Base-by-base conservation (phyloP, 108 stramenopile genomes). In the Cylindrotheca closterium region DNA sequence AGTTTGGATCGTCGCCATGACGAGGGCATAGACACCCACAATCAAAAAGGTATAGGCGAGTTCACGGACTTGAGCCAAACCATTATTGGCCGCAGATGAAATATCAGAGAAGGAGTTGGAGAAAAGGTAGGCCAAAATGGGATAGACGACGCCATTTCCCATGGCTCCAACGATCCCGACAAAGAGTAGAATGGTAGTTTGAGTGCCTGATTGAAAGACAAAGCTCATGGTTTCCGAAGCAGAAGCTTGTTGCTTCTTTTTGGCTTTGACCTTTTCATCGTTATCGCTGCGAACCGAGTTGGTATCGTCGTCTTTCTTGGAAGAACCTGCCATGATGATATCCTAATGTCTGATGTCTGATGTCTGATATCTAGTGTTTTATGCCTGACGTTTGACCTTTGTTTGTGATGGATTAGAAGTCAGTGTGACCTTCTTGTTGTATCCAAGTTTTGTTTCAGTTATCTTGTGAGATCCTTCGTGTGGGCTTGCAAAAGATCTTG, bases 61-160 rank as follows among this genome's bases (percentile, higher is more conserved):
- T 15, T 61, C 32, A 15, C 70, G 58, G n/a, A 84, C 60, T 7
- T 54, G 48, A 24, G 49, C 75, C 17, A 83, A 52, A 32, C 78
- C 76, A n/a, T 85, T 55, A 0, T 17, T 51, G 18, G 58, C 28
- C 0, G 19, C 51, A 17, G 27, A 34, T 2, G 68, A 69, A 26
- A 87, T 64, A 30, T 77, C 66, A 1, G 75, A 51, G 60, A 87
- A 87, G 30, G 79, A 67, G 21, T 58, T 73, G 42, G 70, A 62
- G 68, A 84, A 88, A 0, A 91, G 21, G 23, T 74, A 88, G 27
- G 85, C 89, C 27, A 91, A 57, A 1, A 60, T 57, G 23, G 84
- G 84, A 55, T 79, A 85, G 18, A 51, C 51, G 18, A n/a, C 51
- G 21, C 51, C 51, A 51, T 51, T 80, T 5, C 68, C 63, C 63